Conservation (phyloP, 345 rosid genomes). For the Salix udensis region DNA sequence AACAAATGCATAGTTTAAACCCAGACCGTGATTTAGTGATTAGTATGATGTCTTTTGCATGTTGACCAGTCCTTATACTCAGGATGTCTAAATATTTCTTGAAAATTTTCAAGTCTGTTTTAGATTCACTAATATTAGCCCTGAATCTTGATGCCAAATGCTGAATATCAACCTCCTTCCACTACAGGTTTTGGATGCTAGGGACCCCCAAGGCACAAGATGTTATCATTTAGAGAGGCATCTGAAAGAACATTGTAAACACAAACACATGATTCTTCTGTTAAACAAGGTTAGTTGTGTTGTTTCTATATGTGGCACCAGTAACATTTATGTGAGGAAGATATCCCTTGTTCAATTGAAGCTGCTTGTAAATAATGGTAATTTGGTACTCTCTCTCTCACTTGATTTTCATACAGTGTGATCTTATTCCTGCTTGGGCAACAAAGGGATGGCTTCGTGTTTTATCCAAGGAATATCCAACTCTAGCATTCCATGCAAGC, state of each 20-base stretch:
- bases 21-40: no score
- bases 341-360: background rate
- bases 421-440: constrained; percentile 95
- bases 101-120: no score
- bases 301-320: background rate
- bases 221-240: constrained; percentile 83
- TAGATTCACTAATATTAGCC: no score
- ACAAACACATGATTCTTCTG: constrained; percentile 84
- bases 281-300: constrained; percentile 68
- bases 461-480: constrained; percentile 87
- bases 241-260: constrained; percentile 86
- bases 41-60: no score
- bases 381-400: background rate
- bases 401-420: constrained; percentile 48
- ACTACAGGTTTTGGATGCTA: constrained; percentile 89
- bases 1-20: no score
- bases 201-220: constrained; percentile 93
- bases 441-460: constrained; percentile 90
- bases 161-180: background rate
- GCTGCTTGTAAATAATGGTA: constrained; percentile 4
- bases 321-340: background rate
- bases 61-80: no score
- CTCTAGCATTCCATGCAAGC: constrained; percentile 96
- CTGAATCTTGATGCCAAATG: no score
- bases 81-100: no score